Base-by-base conservation (phyloP, 208 protist genomes). In the Leishmania lainsoni region DNA sequence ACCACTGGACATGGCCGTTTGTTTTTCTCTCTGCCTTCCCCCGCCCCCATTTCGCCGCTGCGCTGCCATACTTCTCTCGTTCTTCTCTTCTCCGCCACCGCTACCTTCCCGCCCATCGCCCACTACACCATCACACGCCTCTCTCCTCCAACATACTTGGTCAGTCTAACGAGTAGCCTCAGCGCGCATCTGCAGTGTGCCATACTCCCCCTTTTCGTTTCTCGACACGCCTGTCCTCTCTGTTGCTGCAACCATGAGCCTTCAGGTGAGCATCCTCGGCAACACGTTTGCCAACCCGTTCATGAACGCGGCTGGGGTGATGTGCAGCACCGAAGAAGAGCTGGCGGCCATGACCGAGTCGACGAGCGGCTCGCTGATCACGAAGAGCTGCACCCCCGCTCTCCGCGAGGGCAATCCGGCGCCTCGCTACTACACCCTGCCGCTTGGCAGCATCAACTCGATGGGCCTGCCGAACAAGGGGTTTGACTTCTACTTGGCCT, bases 401-500 rank as follows among this genome's bases (percentile, higher is more conserved):
- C 76, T 56, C 39, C 93, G 92, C 42, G 87, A 87, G 61, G 94
- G 94, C 42, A 98, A 98, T 84, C 94, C 94, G 12, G 81, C 91
- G 79, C 94, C 94, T 75, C 93, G 94, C 52, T 96, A 96, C 85
- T 75, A 86, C 74, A 66, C 39, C 1, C 74, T 96, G 20, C 92
- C 87, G 35, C 91, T 96, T 42, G 94, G 94, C 58, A 93, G 87
- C 81, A 96, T 98, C 86, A 98, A 98, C 79, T 96, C 92, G 59
- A 96, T 96, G 93, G 94, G 94, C 42, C 88, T 98, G 78, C 94
- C 94, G 0, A 98, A 98, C 87, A 78, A 87, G 3, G 94, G 94
- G 69, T 94, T 95, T 65, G 91, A 96, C 49, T 95, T 92, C 73
- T 98, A 98, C 83, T 39, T 86, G 63, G 81, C 91, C 54, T 94